Base-by-base conservation (phyloP, 1,284 basidiomycete species). In the Papiliotrema fonsecae region DNA sequence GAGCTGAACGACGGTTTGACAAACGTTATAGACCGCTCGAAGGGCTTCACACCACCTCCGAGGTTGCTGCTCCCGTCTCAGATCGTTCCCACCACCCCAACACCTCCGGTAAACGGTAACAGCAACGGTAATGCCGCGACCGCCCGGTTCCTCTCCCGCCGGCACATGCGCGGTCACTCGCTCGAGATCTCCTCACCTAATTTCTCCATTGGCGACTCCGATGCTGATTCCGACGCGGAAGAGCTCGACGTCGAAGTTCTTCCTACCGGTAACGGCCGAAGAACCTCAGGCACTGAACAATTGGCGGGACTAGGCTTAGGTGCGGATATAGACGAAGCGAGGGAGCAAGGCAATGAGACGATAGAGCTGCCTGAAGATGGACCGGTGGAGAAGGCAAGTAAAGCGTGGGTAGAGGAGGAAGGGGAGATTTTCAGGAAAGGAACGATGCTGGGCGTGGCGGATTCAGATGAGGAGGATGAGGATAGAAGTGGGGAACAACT, bases 371-470 rank as follows among this genome's bases (percentile, higher is more conserved):
- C n/a, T n/a, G n/a, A n/a, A n/a, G 52, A 6, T 4, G 19, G 49
- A 35, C 67, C 60, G 36, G 62, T 58, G 45, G 69, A 58, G 41
- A 52, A 56, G 45, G 61, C 58, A 46, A 87, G 84, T 34, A 78
- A 81, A 57, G 82, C 77, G 46, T 87, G 86, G 84, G 85, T 91
- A 0, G 86, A 83, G 57, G 88, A 91, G 62, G 88, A 90, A 62
- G 88, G 87, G 1, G 91, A 96, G 70, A 85, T 96, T 27, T 97
- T 97, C 75, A 78, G 91, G 43, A 91, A 91, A 66, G 90, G 91
- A 1, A 83, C 83, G 1, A 77, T 89, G 11, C 77, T 94, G 10
- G 84, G 86, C 0, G 83, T 85, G 4, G 87, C 86, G 54, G 87
- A 89, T 65, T 86, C 90, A 80, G 88, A 71, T 13, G 69, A 83